Conservation (phyloP, 2,329 filamentous ascomycete species). For the Xylariaceae sp. region DNA sequence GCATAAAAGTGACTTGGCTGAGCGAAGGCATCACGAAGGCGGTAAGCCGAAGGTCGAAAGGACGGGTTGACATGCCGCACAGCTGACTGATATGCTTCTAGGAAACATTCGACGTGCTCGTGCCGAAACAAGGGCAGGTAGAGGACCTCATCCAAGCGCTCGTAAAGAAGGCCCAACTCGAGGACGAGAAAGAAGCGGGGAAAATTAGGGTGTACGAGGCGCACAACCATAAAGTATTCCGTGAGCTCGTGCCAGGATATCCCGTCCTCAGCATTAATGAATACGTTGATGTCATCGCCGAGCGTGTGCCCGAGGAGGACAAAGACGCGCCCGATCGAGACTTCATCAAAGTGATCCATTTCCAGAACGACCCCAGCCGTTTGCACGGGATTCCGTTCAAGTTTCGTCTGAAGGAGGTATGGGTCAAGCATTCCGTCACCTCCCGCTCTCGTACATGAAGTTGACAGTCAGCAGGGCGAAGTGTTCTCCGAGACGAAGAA, state of each 20-base stretch:
- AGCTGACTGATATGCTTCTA: slow-evolving; percentile 31
- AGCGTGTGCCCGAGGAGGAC: slow-evolving; percentile 72
- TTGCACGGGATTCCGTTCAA: slow-evolving; percentile 86
- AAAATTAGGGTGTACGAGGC: slow-evolving; percentile 78
- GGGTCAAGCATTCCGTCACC: background rate
- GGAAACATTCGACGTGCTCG: slow-evolving; percentile 76
- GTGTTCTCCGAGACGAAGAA: slow-evolving; percentile 88
- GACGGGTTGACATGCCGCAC: too few relatives aligned
- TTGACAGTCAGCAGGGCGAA: slow-evolving; percentile 56
- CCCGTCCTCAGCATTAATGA: slow-evolving; percentile 80
- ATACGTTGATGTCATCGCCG: slow-evolving; percentile 75
- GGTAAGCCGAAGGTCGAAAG: too few relatives aligned
- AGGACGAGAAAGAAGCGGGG: slow-evolving; percentile 64
- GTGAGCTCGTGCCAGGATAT: slow-evolving; percentile 64
- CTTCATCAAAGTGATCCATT: slow-evolving; percentile 80
- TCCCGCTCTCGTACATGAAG: slow-evolving; percentile 8
- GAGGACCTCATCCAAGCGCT: slow-evolving; percentile 71
- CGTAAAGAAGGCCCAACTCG: slow-evolving; percentile 73
- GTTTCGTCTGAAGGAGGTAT: slow-evolving; percentile 76
- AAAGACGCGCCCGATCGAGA: slow-evolving; percentile 50
- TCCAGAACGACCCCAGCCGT: slow-evolving; percentile 81
- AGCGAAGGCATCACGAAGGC: slow-evolving; percentile 90
- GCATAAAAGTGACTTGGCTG: slow-evolving; percentile 74
- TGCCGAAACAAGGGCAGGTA: slow-evolving; percentile 78
- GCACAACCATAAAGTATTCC: slow-evolving; percentile 77